A percentile compares a stretch with the other conserved stretches of the same genome.
phyloP scores from a whole-genome alignment of 2,329 filamentous ascomycete species.

The Fusarium nygamai region DNA sequence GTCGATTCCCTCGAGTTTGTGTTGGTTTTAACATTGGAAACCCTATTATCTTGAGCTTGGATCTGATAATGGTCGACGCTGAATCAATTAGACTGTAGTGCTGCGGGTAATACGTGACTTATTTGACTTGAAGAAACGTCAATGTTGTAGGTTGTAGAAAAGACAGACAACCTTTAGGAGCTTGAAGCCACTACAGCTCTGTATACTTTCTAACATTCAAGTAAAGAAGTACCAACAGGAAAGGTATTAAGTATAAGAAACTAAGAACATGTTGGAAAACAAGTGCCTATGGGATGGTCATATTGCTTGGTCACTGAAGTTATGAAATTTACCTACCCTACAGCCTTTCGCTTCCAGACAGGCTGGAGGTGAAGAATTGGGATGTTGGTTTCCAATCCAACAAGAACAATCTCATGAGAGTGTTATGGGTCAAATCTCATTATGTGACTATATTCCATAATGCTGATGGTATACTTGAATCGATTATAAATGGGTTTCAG shows the following conservation, averaged over 20 bases:
- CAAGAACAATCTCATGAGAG: neutral
- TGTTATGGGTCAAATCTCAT: too few relatives aligned
- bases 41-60: neutral
- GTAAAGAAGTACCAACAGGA: too few relatives aligned
- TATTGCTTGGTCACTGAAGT: neutral
- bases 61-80: neutral
- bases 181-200: neutral
- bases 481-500: neutral
- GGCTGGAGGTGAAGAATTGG: neutral
- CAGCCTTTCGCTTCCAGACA: accelerated
- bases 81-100: neutral
- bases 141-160: neutral
- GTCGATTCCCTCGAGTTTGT: neutral
- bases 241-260: neutral
- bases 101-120: neutral
- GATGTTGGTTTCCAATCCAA: neutral
- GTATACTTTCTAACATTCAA: neutral
- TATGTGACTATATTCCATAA: accelerated
- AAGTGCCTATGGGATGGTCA: neutral
- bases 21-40: neutral
- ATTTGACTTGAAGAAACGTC: neutral
- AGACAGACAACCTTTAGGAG: neutral
- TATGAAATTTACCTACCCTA: neutral
- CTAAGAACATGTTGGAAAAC: neutral
- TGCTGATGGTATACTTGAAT: neutral